Conservation (phyloP, 2,329 filamentous ascomycete genomes). For the Myriosclerotinia duriaeana region DNA sequence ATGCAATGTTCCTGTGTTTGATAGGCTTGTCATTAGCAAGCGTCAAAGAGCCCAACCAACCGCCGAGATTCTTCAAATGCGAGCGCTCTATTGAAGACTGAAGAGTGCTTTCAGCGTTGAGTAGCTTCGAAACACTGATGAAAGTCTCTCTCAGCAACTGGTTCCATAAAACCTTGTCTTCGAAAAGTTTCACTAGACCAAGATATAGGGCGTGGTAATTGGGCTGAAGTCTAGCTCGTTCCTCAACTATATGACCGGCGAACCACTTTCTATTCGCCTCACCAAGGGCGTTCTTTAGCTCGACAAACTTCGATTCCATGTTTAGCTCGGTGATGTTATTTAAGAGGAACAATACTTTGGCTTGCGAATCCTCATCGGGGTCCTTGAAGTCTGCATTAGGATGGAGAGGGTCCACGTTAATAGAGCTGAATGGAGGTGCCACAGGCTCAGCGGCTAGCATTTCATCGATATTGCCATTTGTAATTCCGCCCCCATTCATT, state of each 20-base stretch:
- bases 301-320: slow-evolving; percentile 76
- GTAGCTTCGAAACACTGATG: slow-evolving; percentile 76
- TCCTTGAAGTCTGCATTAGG: slow-evolving; percentile 70
- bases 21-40: slow-evolving; percentile 93
- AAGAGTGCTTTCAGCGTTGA: slow-evolving; percentile 87
- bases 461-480: slow-evolving; percentile 72
- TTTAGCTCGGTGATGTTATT: slow-evolving; percentile 96
- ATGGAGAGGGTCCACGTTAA: slow-evolving; percentile 71
- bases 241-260: slow-evolving; percentile 88
- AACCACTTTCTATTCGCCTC: slow-evolving; percentile 93
- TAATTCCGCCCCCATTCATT: slow-evolving; percentile 51
- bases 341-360: slow-evolving; percentile 90
- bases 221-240: slow-evolving; percentile 93
- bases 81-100: slow-evolving; percentile 80
- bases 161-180: slow-evolving; percentile 74
- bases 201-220: slow-evolving; percentile 95
- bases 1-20: slow-evolving; percentile 93
- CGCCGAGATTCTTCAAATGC: slow-evolving; percentile 88
- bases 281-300: slow-evolving; percentile 76
- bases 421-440: slow-evolving; percentile 71
- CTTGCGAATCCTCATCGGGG: slow-evolving; percentile 80
- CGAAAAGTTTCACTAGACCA: slow-evolving; percentile 80
- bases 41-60: slow-evolving; percentile 90
- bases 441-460: slow-evolving; percentile 57
- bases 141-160: slow-evolving; percentile 95